Percentiles rank a stretch among this genome's conserved stretches.
phyloP scores from a whole-genome alignment of 441 rosid genomes.

The Adansonia gregorii region DNA sequence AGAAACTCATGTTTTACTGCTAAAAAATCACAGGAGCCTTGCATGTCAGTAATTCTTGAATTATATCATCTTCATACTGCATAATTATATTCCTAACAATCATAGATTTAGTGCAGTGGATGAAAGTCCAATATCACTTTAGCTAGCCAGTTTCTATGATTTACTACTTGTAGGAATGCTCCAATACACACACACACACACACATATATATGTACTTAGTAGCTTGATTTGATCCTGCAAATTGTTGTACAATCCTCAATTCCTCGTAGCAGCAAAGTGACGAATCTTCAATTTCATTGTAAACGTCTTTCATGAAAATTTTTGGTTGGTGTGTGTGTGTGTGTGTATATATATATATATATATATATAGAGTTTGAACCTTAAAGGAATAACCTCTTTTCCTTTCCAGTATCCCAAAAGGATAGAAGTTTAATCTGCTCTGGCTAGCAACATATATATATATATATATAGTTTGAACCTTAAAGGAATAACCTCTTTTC shows the following conservation, averaged over 20 bases:
- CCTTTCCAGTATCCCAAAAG: no score
- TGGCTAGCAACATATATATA: background rate
- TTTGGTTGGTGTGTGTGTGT: no score
- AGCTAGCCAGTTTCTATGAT: background rate
- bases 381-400: background rate
- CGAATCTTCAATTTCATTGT: background rate
- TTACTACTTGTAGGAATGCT: background rate
- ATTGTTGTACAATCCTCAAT: background rate
- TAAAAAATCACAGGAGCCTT: slow-evolving; percentile 31
- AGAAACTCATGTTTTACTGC: slow-evolving; percentile 77
- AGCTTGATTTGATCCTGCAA: background rate
- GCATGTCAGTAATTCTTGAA: slow-evolving; percentile 14
- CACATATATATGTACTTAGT: background rate
- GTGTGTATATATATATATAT: no score
- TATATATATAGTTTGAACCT: background rate
- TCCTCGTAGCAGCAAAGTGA: background rate
- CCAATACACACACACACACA: background rate
- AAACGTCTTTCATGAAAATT: background rate
- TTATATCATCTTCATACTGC: slow-evolving; percentile 10
- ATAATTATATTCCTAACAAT: background rate
- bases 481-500: background rate
- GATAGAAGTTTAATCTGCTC: no score
- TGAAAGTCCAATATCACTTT: background rate
- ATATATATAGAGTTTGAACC: background rate
- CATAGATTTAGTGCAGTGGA: background rate